Evolutionary conservation across 805 yeast genomes (phyloP).

Genomic region (Cephaloascus fragrans): DNA sequence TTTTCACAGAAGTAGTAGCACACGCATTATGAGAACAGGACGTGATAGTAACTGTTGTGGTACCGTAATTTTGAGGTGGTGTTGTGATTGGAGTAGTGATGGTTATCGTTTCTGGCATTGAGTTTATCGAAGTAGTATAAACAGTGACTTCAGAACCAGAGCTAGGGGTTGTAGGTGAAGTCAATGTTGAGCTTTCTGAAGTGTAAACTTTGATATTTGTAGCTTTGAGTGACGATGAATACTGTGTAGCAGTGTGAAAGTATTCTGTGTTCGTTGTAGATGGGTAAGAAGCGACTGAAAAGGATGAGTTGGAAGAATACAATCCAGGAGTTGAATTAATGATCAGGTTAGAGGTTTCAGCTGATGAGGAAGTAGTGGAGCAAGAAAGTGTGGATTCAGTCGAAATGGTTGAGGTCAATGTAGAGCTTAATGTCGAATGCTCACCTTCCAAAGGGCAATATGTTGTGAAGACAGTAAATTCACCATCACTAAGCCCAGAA

Average conservation of each 20-base stretch:
- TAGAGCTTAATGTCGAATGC: neutral
- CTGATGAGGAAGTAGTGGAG: neutral
- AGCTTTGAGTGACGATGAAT: neutral
- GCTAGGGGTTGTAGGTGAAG: neutral
- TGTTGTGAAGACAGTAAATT: conserved; percentile 26
- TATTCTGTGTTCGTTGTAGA: no score
- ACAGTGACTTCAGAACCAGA: neutral
- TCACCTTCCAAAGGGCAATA: conserved; percentile 16
- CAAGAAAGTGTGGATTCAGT: neutral
- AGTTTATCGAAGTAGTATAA: neutral
- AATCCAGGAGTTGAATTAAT: no score
- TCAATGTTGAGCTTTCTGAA: neutral
- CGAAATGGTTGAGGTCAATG: neutral
- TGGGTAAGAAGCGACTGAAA: no score
- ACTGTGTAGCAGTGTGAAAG: no score
- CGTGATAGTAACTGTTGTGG: conserved; percentile 27
- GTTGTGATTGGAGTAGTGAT: neutral
- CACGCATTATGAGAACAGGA: conserved; percentile 18
- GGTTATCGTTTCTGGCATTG: neutral
- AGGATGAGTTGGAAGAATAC: no score
- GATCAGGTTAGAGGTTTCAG: neutral
- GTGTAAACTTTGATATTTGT: neutral
- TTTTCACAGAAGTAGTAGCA: neutral
- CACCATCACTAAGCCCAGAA: conserved; percentile 13
- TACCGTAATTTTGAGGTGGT: conserved; percentile 3